Percentiles rank a stretch among this genome's conserved stretches.
Conservation (phyloP, 768 basidiomycete genomes). For the Mycena latifolia region DNA sequence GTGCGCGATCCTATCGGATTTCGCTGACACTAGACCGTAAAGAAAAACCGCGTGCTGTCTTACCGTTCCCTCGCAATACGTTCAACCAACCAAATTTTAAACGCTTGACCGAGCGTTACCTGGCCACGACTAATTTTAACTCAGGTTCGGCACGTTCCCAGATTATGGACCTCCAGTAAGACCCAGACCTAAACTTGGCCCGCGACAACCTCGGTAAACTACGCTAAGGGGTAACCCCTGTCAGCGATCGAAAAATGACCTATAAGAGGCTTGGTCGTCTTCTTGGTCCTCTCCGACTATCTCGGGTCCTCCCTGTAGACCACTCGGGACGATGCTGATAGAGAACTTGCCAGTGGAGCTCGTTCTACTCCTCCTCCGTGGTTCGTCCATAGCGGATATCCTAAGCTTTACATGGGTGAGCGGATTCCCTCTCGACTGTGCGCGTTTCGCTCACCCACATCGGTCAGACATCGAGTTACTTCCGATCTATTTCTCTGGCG, state of each 20-base stretch:
- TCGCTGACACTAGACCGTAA: neutral
- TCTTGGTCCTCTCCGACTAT: slow-evolving; percentile 11
- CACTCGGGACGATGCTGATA: slow-evolving; percentile 10
- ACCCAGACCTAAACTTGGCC: no score
- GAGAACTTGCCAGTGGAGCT: slow-evolving; percentile 27
- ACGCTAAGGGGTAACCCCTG: slow-evolving; percentile 3
- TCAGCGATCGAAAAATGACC: slow-evolving; percentile 1
- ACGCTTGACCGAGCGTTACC: no score
- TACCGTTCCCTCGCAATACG: no score
- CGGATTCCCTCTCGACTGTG: neutral
- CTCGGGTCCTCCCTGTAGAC: neutral
- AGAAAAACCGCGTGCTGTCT: neutral
- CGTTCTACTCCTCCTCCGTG: slow-evolving; percentile 21
- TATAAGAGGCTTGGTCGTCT: slow-evolving; percentile 5
- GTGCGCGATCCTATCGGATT: neutral
- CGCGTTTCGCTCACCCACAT: no score
- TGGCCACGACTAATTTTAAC: no score
- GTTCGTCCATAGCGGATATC: slow-evolving; percentile 22
- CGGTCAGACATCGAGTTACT: slow-evolving; percentile 20
- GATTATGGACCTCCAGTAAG: no score
- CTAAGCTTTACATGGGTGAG: slow-evolving; percentile 25
- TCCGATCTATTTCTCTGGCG: slow-evolving; percentile 22
- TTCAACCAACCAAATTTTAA: neutral
- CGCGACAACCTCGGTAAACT: neutral
- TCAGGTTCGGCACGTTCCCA: no score